Base-by-base conservation (phyloP, 1,284 basidiomycete genomes). In the Ceratobasidium sp. region DNA sequence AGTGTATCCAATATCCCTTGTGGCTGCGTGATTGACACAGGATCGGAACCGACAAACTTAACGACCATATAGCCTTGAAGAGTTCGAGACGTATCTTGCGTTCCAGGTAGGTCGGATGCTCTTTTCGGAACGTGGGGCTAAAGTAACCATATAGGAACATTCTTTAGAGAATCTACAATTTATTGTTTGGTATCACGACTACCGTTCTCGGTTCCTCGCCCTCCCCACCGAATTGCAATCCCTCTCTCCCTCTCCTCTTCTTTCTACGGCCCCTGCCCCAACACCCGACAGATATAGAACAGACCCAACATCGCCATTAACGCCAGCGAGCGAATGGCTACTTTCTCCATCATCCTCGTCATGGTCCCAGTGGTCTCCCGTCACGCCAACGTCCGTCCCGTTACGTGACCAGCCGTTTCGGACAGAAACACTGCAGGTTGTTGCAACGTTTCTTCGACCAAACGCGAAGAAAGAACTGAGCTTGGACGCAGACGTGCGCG, bases 91-190 rank as follows among this genome's bases (percentile, higher is more conserved):
- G 7, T 85, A 86, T 77, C 83, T 87, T 28, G 81, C 82, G 13
- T 83, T 83, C 78, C 82, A 78, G 67, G 83, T 80, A n/a, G 50
- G 68, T 59, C 48, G 2, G 79, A 67, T 12, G 4, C 61, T 46
- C 10, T 64, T 23, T 46, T 42, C 40, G 5, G 13, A 44, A 5
- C 38, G 42, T 28, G 65, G n/a, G 67, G 67, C 23, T 68, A 23
- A 77, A 13, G 2, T 9, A 38, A 23, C n/a, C 1, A 4, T 68
- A 48, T 70, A 86, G 84, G 86, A 87, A 77, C 82, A 85, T 78
- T 84, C 85, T 13, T 77, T 86, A 3, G 86, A 87, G 81, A 84
- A 86, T 70, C 83, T 87, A 9, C 86, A 86, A 62, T 87, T 87
- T 75, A 80, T 86, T 48, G 84, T 87, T 48, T 87, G 86, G 86